Evolutionary conservation across 2,329 filamentous ascomycete species (phyloP), one percentile per base, ranked within the genome.

Genomic region (Botrytis porri): DNA sequence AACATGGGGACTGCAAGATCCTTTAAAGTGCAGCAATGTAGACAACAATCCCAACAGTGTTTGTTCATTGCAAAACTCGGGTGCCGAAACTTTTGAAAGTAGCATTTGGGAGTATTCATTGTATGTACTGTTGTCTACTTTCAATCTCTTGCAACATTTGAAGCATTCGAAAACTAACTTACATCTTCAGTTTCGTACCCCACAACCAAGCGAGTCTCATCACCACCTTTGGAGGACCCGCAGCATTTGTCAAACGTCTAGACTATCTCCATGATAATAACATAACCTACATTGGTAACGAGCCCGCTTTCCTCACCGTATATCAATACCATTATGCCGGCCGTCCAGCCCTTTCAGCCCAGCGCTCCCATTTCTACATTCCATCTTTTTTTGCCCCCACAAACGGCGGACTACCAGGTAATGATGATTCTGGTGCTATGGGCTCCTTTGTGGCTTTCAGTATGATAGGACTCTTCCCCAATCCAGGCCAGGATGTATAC

Each of bases 281-380:
- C 5, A 87, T 92, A 39, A 86, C 90, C 12, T 90, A 92, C 78
- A 87, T 92, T 51, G 90, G 90, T 39, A 90, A 93, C 76, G 84
- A 91, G 74, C 89, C 88, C 29, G 84, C 86, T 0, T 92, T 92
- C 80, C 82, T 92, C 1, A 88, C 87, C 1, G 86, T 91, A 0
- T 93, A 88, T 80, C 87, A 92, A 75, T 92, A 91, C 86, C 90
- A 93, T 82, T 93, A 92, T 76, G 88, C 88, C 0, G 90, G 89
- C 0, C 86, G 90, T 0, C 79, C 79, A 1, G 79, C 75, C 0
- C 81, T 87, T 20, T 88, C 86, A 1, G 85, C 86, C 3, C 77
- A 79, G 48, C 86, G 75, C 43, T 85, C 86, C 0, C 90, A 92
- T 78, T 87, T 83, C 76, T 92, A 92, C 78, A 91, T 93, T 57